Evolutionary conservation across 1,139 yeast genomes (phyloP).

Genomic region (Geotrichum restrictum): DNA sequence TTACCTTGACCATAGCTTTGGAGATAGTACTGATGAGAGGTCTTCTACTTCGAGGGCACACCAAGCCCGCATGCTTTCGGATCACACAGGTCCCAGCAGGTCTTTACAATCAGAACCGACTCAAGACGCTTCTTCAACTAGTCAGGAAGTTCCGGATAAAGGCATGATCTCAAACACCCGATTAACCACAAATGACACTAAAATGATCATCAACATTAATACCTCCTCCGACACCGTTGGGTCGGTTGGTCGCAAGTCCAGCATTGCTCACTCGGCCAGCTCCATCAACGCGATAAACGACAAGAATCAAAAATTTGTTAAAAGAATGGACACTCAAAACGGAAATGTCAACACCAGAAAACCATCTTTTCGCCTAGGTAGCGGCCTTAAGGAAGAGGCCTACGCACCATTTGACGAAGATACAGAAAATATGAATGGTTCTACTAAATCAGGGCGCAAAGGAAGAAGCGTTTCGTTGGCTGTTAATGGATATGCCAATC

Average conservation of each 20-base stretch:
- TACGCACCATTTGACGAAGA: no score
- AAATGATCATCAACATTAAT: conserved; percentile 12
- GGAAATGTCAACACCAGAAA: no score
- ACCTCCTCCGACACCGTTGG: background rate
- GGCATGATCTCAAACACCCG: conserved; percentile 4
- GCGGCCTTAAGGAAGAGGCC: no score
- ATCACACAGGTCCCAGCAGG: no score
- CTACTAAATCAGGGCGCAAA: background rate
- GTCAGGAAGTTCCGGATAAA: background rate
- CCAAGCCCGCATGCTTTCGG: background rate
- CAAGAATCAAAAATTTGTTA: conserved; percentile 1
- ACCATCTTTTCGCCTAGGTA: no score
- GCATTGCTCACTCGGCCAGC: conserved; percentile 4
- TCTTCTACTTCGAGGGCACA: background rate
- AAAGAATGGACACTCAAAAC: background rate
- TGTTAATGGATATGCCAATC: conserved; percentile 14
- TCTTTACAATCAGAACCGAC: no score
- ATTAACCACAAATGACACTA: conserved; percentile 5
- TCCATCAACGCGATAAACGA: conserved; percentile 3
- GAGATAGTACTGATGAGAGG: conserved; percentile 6
- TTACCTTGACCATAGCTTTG: conserved; percentile 1
- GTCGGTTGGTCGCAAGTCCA: background rate
- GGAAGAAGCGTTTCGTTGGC: conserved; percentile 7
- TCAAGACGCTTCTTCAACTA: background rate
- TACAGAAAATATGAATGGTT: background rate